A percentile compares a stretch with the other conserved stretches of the same genome.
These are phyloP conservation scores for Rhipidocladum racemiflorum DNA, from an alignment of 176 grass and related monocot species.

Conservation along the genomic window DNA sequence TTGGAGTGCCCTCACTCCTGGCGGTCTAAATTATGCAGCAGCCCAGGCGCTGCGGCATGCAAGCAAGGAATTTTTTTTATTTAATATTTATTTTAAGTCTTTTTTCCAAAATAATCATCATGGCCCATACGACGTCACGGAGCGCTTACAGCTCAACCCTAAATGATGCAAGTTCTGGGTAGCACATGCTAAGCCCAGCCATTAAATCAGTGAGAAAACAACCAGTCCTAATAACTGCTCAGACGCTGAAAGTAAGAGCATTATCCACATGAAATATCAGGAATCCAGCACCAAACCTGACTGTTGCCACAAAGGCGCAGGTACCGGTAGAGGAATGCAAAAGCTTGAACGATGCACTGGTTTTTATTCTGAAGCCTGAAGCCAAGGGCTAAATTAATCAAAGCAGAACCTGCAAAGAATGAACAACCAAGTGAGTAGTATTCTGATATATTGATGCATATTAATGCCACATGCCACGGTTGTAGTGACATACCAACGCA, in stretches of 20 bases:
- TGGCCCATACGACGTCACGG: not conserved
- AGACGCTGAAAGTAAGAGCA: not conserved
- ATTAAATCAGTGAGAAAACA: not conserved
- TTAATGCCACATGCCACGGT: not conserved
- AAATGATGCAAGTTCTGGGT: not conserved
- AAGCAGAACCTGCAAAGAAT: slow-evolving; percentile 62
- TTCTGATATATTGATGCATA: not conserved
- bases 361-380: slow-evolving; percentile 96
- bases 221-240: not conserved
- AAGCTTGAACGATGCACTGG: slow-evolving; percentile 80
- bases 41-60: not conserved
- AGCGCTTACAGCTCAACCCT: not conserved
- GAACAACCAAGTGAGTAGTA: slow-evolving; percentile 12
- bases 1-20: not conserved
- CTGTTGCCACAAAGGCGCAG: slow-evolving; percentile 57
- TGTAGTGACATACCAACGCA: slow-evolving; percentile 63
- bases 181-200: not conserved
- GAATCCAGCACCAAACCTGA: slow-evolving; percentile 51
- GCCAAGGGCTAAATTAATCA: slow-evolving; percentile 88
- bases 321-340: slow-evolving; percentile 81
- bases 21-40: not conserved
- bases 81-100: too few species aligned
- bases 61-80: too few species aligned
- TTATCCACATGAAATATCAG: not conserved
- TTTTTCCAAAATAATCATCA: too few species aligned